These are phyloP conservation scores for Strobilomyces echinocephalus DNA, from an alignment of 768 basidiomycete species.

Conservation along the genomic window DNA sequence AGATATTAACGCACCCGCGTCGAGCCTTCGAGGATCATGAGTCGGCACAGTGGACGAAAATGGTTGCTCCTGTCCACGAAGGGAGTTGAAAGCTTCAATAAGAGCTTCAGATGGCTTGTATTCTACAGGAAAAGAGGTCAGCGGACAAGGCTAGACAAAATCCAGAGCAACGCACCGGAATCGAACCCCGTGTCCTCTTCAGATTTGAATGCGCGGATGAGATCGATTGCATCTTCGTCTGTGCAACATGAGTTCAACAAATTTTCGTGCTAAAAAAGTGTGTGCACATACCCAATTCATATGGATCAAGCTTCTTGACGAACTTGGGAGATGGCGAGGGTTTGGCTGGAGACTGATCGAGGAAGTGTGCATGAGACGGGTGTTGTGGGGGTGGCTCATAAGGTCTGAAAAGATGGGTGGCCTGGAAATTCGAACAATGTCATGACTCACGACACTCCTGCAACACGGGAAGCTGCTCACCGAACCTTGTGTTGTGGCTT, in stretches of 20 bases:
- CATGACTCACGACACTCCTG: neutral
- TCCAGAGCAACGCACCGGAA: neutral
- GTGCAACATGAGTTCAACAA: neutral
- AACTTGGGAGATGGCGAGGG: conserved; percentile 12
- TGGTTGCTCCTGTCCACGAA: neutral
- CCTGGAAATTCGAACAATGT: conserved; percentile 2
- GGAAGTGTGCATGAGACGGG: conserved; percentile 13
- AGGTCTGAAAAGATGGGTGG: conserved; percentile 16
- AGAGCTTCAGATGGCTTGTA: conserved; percentile 15
- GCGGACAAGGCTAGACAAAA: neutral
- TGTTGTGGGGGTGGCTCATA: conserved; percentile 24
- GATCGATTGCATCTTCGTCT: conserved; percentile 24
- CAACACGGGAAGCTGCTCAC: conserved; percentile 1
- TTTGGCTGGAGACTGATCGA: neutral
- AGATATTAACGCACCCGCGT: neutral
- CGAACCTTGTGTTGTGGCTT: neutral
- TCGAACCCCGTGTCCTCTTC: neutral
- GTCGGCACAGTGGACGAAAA: neutral
- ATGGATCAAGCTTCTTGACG: conserved; percentile 28
- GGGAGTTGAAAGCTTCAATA: conserved; percentile 9
- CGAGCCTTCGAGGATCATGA: neutral
- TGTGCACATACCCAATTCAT: conserved; percentile 19
- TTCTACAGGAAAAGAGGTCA: neutral
- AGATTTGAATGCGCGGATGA: conserved; percentile 7
- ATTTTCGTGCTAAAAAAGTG: neutral